A percentile compares a stretch with the other conserved stretches of the same genome.
Evolutionary conservation across 495 filamentous ascomycete species (phyloP).

Genomic region (Rhizodiscina lignyota): DNA sequence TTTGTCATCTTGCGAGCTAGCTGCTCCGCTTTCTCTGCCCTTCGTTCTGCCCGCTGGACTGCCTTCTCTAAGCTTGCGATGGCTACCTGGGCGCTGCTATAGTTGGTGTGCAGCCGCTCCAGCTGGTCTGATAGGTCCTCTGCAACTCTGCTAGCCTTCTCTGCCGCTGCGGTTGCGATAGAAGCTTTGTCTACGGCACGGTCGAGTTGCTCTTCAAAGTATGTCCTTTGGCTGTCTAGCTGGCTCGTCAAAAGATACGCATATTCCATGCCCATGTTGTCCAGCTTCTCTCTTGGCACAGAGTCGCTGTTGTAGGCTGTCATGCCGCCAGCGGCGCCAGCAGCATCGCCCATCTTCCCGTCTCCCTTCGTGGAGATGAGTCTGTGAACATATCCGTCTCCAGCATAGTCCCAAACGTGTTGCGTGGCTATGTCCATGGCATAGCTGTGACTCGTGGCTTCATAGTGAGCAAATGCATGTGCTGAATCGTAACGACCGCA

Average conservation of each 20-base stretch:
- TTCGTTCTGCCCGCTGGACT: constrained; percentile 44
- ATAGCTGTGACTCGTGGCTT: constrained; percentile 74
- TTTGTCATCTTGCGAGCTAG: constrained; percentile 62
- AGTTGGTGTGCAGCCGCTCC: constrained; percentile 19
- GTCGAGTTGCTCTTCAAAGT: constrained; percentile 86
- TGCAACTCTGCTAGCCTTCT: constrained; percentile 40
- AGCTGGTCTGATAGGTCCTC: constrained; percentile 33
- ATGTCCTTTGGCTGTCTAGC: constrained; percentile 77
- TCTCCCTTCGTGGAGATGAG: constrained; percentile 85
- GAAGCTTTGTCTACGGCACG: constrained; percentile 85
- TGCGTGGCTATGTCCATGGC: constrained; percentile 85
- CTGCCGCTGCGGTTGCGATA: constrained; percentile 48
- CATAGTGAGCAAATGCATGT: constrained; percentile 88
- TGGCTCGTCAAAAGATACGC: constrained; percentile 83
- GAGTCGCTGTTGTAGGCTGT: constrained; percentile 39
- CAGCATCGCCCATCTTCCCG: constrained; percentile 67
- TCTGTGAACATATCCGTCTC: constrained; percentile 88
- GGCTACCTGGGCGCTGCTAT: constrained; percentile 17
- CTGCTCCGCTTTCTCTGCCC: constrained; percentile 51
- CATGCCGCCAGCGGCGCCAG: constrained; percentile 12
- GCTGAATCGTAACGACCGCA: constrained; percentile 89
- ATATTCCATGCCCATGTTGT: constrained; percentile 84
- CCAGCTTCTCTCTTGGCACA: constrained; percentile 79
- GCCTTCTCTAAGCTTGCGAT: constrained; percentile 55
- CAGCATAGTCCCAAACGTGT: constrained; percentile 93